Conservation (phyloP, 345 rosid genomes). For the Viola odorata region DNA sequence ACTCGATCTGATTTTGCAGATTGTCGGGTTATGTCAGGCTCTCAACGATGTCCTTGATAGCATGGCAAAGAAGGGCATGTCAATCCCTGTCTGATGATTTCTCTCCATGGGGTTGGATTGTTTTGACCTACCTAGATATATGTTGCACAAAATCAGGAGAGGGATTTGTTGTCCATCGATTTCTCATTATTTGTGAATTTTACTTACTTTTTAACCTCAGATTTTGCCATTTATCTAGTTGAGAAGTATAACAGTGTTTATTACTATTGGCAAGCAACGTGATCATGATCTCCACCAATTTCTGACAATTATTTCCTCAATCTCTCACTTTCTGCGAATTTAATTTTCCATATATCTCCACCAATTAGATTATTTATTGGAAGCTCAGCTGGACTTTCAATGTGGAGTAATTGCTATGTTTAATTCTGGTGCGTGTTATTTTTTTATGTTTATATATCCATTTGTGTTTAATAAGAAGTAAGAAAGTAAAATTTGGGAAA, state of each 20-base stretch:
- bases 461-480: no score
- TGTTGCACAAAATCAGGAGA: not conserved
- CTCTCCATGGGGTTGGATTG: not conserved
- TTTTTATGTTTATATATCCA: no score
- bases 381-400: no score
- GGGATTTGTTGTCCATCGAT: constrained; percentile 3
- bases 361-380: no score
- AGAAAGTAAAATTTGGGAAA: no score
- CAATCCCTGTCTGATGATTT: constrained; percentile 69
- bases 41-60: constrained; percentile 84
- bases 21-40: constrained; percentile 88
- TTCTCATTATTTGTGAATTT: constrained; percentile 1
- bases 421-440: no score
- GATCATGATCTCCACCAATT: not conserved
- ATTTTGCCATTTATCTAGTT: not conserved
- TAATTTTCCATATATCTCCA: no score
- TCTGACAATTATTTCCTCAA: not conserved
- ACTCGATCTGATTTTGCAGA: constrained; percentile 34
- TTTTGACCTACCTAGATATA: not conserved
- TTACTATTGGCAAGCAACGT: not conserved
- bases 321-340: not conserved
- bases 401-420: no score
- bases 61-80: constrained; percentile 85
- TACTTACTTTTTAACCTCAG: constrained; percentile 3
- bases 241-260: not conserved